Evolutionary conservation across 176 grass and related monocot genomes (phyloP), one percentile per base, ranked within the genome.

Genomic region (Oryza brachyantha): DNA sequence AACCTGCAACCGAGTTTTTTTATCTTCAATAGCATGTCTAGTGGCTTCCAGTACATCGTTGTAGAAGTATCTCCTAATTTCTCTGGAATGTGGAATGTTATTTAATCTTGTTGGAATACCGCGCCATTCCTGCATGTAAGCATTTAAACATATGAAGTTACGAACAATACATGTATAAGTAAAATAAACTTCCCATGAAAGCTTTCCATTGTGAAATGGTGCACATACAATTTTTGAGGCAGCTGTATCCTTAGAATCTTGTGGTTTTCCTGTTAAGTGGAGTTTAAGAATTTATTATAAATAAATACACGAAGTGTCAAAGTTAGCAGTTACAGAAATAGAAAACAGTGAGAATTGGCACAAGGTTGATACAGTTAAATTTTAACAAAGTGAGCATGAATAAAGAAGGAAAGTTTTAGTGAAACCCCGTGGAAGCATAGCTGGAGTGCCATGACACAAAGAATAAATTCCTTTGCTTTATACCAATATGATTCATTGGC

Each of bases 21-120:
- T 94, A 79, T 94, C 89, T 84, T 88, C 82, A 86, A 97, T 61
- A 77, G 94, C 94, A 68, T n/a, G 82, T 68, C 73, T 89, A 61
- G 91, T 94, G 80, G 89, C 84, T 76, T 77, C 61, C 60, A 81
- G 27, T 77, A 97, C 79, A 86, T 97, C 94, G 1, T 83, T 69
- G 61, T 97, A 97, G 37, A 97, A 97, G 27, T 97, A 97, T 84
- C 88, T 80, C 68, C 94, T 88, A 65, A 97, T 97, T 81, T 97
- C 94, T 64, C 87, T 92, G n/a, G 94, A 97, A 79, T 97, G 94
- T 73, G 94, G 94, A 81, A 92, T 92, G 85, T 94, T 97, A 76
- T 97, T 94, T 84, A 97, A 86, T 77, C 85, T 94, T 19, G 94
- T 97, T 42, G 94, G 94, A 90, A 97, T 94, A 75, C 94, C 94